Conservation (phyloP, 495 filamentous ascomycete species). For the Trichoderma gamsii region DNA sequence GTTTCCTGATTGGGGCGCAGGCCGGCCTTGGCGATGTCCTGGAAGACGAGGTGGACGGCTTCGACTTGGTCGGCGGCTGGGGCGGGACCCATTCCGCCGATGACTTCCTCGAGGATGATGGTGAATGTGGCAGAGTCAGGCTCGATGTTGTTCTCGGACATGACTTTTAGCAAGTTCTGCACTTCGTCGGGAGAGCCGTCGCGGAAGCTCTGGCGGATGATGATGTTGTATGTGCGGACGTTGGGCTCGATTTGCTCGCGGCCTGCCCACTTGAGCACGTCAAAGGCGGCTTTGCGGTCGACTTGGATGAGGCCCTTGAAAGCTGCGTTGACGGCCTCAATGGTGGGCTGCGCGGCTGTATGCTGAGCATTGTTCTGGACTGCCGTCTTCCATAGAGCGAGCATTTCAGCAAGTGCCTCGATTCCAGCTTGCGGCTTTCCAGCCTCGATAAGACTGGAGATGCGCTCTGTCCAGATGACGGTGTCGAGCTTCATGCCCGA, state of each 20-base stretch:
- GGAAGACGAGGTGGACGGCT: slow-evolving; percentile 38
- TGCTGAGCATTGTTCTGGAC: slow-evolving; percentile 26
- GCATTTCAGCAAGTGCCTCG: slow-evolving; percentile 55
- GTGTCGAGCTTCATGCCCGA: slow-evolving; percentile 51
- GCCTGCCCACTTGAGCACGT: slow-evolving; percentile 54
- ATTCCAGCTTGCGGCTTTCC: slow-evolving; percentile 45
- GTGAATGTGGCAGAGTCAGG: slow-evolving; percentile 40
- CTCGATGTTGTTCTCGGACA: slow-evolving; percentile 29
- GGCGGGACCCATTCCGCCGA: slow-evolving; percentile 22
- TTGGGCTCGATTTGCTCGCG: slow-evolving; percentile 53
- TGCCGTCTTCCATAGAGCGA: slow-evolving; percentile 42
- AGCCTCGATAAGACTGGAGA: slow-evolving; percentile 51
- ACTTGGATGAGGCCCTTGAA: slow-evolving; percentile 38
- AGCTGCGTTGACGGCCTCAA: slow-evolving; percentile 57
- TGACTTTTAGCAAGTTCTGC: slow-evolving; percentile 35
- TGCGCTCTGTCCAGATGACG: slow-evolving; percentile 54
- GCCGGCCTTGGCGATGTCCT: slow-evolving; percentile 46
- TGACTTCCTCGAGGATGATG: slow-evolving; percentile 36
- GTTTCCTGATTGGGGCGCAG: slow-evolving; percentile 49
- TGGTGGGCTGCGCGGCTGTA: slow-evolving; percentile 48
- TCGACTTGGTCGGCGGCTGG: slow-evolving; percentile 28
- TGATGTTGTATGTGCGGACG: slow-evolving; percentile 61
- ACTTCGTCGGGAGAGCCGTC: slow-evolving; percentile 29
- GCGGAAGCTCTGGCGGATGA: slow-evolving; percentile 52
- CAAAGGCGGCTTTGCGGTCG: slow-evolving; percentile 30